Conservation (phyloP, 345 rosid genomes). For the Hibiscus trionum region DNA sequence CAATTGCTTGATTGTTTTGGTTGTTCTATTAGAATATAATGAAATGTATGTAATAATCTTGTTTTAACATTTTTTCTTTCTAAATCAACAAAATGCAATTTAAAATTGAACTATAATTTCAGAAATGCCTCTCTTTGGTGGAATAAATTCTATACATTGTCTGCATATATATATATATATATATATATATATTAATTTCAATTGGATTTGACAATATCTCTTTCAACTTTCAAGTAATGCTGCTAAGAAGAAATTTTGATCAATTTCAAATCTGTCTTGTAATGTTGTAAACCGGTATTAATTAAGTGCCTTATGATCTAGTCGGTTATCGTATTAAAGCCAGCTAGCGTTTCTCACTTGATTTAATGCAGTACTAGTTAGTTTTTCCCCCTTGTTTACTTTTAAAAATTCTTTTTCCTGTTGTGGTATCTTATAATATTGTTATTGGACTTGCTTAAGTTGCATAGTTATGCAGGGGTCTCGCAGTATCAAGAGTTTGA, state of each 20-base stretch:
- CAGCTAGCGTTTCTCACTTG: neutral
- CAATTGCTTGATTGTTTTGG: neutral
- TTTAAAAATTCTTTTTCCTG: neutral
- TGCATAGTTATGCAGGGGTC: constrained; percentile 37
- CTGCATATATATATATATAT: neutral
- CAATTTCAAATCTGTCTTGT: neutral
- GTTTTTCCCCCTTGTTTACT: neutral
- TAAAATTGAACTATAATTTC: neutral
- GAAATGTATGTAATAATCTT: neutral
- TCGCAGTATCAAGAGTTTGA: constrained; percentile 55
- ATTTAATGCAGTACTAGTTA: neutral
- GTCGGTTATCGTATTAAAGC: neutral
- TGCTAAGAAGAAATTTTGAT: neutral
- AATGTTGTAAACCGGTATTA: neutral
- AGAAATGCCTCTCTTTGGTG: neutral
- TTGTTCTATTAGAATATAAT: neutral
- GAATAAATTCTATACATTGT: neutral
- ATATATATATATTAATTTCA: neutral
- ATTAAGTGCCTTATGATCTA: neutral
- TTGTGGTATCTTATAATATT: neutral
- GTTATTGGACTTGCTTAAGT: constrained; percentile 10
- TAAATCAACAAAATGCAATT: neutral
- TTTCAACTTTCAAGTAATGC: neutral
- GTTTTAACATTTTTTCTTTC: no score
- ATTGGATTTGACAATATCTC: neutral